These are phyloP conservation scores for Chrysoporthe puriensis DNA, from an alignment of 2,329 filamentous ascomycete species.

Conservation along the genomic window DNA sequence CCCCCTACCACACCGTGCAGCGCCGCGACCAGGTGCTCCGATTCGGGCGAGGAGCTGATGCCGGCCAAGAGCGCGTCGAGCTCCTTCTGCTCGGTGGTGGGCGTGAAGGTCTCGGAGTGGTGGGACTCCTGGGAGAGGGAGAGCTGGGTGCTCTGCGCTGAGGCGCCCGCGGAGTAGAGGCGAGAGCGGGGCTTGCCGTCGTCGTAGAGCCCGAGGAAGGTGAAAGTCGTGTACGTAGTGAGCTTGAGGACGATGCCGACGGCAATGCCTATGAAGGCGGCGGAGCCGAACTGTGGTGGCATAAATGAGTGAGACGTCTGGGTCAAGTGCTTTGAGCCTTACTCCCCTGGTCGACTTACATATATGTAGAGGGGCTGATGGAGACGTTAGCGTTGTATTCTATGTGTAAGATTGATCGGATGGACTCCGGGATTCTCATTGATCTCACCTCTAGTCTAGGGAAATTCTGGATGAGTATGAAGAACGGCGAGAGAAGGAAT, in stretches of 20 bases:
- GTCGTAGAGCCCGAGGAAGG: slow-evolving; percentile 50
- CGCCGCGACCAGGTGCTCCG: slow-evolving; percentile 15
- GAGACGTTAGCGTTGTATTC: neutral
- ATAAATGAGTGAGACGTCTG: slow-evolving; percentile 45
- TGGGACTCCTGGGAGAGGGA: neutral
- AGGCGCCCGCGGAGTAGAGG: neutral
- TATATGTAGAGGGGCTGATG: slow-evolving; percentile 28
- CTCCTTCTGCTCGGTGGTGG: slow-evolving; percentile 16
- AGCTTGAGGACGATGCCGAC: slow-evolving; percentile 64
- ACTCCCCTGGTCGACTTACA: slow-evolving; percentile 17
- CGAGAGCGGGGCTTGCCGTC: neutral
- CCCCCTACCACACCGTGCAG: slow-evolving; percentile 6
- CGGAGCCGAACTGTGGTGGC: slow-evolving; percentile 60
- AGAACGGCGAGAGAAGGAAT: slow-evolving; percentile 24
- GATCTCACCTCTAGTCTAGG: slow-evolving; percentile 21
- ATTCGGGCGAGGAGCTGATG: slow-evolving; percentile 22
- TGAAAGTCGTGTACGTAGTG: slow-evolving; percentile 57
- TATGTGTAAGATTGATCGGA: neutral
- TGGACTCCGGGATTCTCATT: no score
- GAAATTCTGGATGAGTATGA: slow-evolving; percentile 35
- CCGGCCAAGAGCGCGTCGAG: slow-evolving; percentile 24
- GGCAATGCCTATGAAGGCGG: slow-evolving; percentile 67
- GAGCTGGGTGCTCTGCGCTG: slow-evolving; percentile 8
- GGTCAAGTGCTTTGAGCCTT: neutral
- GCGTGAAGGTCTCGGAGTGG: slow-evolving; percentile 25